Conservation (phyloP, 306 rosid genomes). For the Citrullus amarus region DNA sequence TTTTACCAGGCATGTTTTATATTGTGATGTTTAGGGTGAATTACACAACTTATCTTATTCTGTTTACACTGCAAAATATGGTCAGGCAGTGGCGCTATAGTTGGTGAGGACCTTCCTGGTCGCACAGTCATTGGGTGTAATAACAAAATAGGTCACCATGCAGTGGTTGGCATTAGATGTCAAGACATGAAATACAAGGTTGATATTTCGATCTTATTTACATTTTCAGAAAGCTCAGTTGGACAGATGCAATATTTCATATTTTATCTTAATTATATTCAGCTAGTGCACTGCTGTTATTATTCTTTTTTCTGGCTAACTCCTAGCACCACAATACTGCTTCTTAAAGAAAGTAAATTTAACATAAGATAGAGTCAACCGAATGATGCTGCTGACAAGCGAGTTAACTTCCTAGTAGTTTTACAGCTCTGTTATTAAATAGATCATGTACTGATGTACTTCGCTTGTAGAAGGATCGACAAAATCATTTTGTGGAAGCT, state of each 20-base stretch:
- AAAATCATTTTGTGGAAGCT: neutral
- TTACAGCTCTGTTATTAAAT: neutral
- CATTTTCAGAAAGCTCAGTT: neutral
- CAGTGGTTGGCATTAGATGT: constrained; percentile 72
- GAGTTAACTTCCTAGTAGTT: neutral
- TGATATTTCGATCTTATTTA: constrained; percentile 4
- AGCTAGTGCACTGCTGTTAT: neutral
- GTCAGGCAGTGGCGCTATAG: constrained; percentile 83
- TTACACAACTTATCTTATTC: neutral
- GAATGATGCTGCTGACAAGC: neutral
- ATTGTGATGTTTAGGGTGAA: neutral
- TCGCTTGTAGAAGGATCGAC: neutral
- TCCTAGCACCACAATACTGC: neutral
- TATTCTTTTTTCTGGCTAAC: neutral
- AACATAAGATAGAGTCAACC: neutral
- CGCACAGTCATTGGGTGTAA: constrained; percentile 55
- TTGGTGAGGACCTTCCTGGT: constrained; percentile 89
- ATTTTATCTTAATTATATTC: neutral
- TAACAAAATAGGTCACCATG: constrained; percentile 80
- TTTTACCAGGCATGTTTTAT: neutral
- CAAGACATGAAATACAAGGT: constrained; percentile 92
- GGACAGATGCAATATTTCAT: neutral
- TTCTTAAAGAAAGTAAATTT: neutral
- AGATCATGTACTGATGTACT: neutral
- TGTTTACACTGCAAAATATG: constrained; percentile 12